Percentiles rank a stretch among this genome's conserved stretches.
Conservation (phyloP, 495 filamentous ascomycete species). For the Podospora tetraspora region DNA sequence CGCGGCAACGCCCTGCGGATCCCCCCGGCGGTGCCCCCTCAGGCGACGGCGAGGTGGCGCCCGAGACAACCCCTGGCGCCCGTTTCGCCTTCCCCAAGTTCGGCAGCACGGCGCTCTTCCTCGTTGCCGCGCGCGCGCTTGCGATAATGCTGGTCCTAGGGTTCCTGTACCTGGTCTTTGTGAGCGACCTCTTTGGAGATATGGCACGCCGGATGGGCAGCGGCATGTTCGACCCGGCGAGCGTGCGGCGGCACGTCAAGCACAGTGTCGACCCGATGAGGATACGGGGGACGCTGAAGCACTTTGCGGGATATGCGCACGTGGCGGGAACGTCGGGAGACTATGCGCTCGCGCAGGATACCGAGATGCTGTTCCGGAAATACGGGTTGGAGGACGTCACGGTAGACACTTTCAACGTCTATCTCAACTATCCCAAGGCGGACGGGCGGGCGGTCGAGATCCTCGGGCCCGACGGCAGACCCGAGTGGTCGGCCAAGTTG, state of each 20-base stretch:
- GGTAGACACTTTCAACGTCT: slow-evolving; percentile 75
- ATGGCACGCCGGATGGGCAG: slow-evolving; percentile 47
- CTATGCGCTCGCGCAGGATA: slow-evolving; percentile 72
- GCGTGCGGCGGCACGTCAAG: slow-evolving; percentile 64
- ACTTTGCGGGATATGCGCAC: slow-evolving; percentile 75
- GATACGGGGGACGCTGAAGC: slow-evolving; percentile 65
- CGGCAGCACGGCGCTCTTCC: slow-evolving; percentile 29
- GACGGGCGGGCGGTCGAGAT: slow-evolving; percentile 78
- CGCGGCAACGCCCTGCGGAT: slow-evolving; percentile 32
- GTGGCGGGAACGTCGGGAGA: slow-evolving; percentile 89
- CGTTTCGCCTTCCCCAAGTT: slow-evolving; percentile 23
- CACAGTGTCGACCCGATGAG: slow-evolving; percentile 56
- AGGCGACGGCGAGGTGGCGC: slow-evolving; percentile 9
- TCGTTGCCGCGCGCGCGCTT: slow-evolving; percentile 60
- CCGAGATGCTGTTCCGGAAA: slow-evolving; percentile 64
- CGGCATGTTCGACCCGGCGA: slow-evolving; percentile 60
- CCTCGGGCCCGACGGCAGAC: slow-evolving; percentile 56
- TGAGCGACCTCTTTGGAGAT: slow-evolving; percentile 69
- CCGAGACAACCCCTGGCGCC: slow-evolving; percentile 9
- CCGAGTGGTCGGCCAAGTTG: slow-evolving; percentile 74
- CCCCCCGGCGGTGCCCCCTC: not conserved
- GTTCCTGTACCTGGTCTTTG: slow-evolving; percentile 76
- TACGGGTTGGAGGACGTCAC: slow-evolving; percentile 66
- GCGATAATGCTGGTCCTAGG: slow-evolving; percentile 68
- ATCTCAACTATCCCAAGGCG: slow-evolving; percentile 81